phyloP scores from a whole-genome alignment of 2,329 filamentous ascomycete genomes.

The Tolypocladium guangdongense region DNA sequence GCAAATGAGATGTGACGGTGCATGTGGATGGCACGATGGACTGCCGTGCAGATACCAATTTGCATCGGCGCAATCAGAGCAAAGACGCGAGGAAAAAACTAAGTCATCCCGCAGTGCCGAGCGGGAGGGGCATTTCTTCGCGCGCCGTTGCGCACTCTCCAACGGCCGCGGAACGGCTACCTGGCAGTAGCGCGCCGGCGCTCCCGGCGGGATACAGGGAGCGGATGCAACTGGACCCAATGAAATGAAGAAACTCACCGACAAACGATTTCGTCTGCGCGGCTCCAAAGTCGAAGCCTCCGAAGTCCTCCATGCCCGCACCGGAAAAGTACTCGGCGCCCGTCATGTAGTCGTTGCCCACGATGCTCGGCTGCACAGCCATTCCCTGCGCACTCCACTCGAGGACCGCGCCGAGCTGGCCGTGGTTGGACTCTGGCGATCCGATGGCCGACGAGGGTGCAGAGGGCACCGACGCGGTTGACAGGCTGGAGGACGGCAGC shows the following conservation, averaged over 20 bases:
- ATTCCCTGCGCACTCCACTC: slow-evolving; percentile 47
- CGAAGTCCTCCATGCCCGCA: slow-evolving; percentile 38
- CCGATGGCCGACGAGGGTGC: slow-evolving; percentile 56
- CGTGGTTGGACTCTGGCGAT: slow-evolving; percentile 53
- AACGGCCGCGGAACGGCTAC: not conserved
- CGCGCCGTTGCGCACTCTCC: not conserved
- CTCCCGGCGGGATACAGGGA: not conserved
- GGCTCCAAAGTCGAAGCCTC: slow-evolving; percentile 31
- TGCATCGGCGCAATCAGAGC: not conserved
- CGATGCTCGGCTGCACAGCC: slow-evolving; percentile 52
- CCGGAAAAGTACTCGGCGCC: slow-evolving; percentile 43
- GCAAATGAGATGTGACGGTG: not conserved
- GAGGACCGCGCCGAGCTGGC: slow-evolving; percentile 44
- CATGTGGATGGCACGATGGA: not conserved
- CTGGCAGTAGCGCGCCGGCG: not conserved
- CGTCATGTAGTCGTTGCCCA: slow-evolving; percentile 43
- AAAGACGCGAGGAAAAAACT: not conserved
- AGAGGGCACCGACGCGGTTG: slow-evolving; percentile 49
- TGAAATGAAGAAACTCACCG: slow-evolving; percentile 35
- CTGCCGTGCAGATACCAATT: not conserved
- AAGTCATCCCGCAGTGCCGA: not conserved
- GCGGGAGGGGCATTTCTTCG: not conserved
- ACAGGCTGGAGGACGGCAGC: slow-evolving; percentile 46
- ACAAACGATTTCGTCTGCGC: slow-evolving; percentile 40
- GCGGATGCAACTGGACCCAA: not conserved